Base-by-base conservation (phyloP, 2,329 filamentous ascomycete genomes). In the Aspergillus alliaceus region DNA sequence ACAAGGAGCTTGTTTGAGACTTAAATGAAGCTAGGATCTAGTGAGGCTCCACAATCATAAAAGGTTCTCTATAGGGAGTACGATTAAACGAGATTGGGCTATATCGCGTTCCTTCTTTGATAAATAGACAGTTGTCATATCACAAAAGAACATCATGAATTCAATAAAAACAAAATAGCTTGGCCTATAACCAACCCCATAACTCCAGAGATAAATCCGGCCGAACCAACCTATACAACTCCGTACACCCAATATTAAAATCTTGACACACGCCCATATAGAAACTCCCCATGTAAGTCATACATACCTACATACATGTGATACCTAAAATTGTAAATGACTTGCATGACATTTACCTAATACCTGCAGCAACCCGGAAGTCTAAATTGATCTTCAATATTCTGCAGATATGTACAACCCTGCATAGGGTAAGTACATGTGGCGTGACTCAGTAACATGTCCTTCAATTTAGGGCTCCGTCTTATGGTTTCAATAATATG, bases 341-440 rank as follows among this genome's bases (percentile, higher is more conserved):
- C 44, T 48, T 48, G 27, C 42, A 31, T 47, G 24, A 47, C n/a
- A 20, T 31, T 31, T 47, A 47, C 42, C 42, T 47, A 47, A 22
- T 56, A 59, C 42, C 44, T 59, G 57, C 57, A 53, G 37, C 57
- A 51, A 59, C 34, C 57, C 57, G 57, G 35, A 56, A 59, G 57
- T 53, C 37, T 56, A 59, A 58, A 53, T 46, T 39, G 54, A 44
- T 32, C 20, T 52, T 37, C 49, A 18, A 50, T n/a, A 32, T 48
- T 40, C 44, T 48, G 18, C 44, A 48, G 44, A 32, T 48, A 32
- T 32, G 44, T 14, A 32, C 29, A 20, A 48, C 44, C 18, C 27
- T 48, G 27, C 27, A 32, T 32, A 32, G n/a, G n/a, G 15, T 47
- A 31, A 20, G 44, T 31, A 25, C 44, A 47, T 47, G n/a, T 48